These are phyloP conservation scores for Mucor piriformis DNA, from an alignment of 371 early-diverging fungal genomes.

Conservation along the genomic window DNA sequence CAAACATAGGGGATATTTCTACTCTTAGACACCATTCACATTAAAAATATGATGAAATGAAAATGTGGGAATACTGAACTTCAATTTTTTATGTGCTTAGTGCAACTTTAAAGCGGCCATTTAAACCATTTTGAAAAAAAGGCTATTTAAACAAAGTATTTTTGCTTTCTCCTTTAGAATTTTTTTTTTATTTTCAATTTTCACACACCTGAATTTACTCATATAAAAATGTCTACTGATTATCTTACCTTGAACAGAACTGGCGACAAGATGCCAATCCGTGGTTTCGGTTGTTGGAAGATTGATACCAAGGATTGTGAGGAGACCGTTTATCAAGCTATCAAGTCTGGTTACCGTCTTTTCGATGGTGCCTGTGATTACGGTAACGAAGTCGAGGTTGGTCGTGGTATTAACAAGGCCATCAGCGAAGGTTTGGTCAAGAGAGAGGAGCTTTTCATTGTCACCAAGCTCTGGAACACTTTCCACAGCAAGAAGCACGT, in stretches of 20 bases:
- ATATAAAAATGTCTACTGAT: constrained; percentile 21
- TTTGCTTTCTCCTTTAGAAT: neutral
- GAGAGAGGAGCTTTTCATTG: constrained; percentile 61
- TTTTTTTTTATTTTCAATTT: neutral
- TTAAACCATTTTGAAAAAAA: neutral
- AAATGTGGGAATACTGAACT: too few relatives aligned
- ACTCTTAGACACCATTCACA: too few relatives aligned
- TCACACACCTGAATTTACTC: neutral
- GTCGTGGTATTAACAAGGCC: constrained; percentile 52
- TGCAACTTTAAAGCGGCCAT: neutral
- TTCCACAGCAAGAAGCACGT: constrained; percentile 52
- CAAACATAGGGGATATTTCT: too few relatives aligned
- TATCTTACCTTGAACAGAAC: constrained; percentile 33
- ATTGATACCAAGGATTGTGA: constrained; percentile 32
- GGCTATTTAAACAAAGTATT: neutral
- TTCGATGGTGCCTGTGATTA: constrained; percentile 53
- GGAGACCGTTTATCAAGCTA: constrained; percentile 45
- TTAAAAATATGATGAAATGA: too few relatives aligned
- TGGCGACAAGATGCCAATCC: constrained; percentile 45
- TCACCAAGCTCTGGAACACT: constrained; percentile 74
- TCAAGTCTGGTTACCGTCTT: constrained; percentile 43
- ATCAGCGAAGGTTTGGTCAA: constrained; percentile 57
- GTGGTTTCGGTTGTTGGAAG: constrained; percentile 45
- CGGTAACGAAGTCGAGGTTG: constrained; percentile 70
- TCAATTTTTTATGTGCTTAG: neutral